Evolutionary conservation across 2,329 filamentous ascomycete genomes (phyloP).

Genomic region (Alternaria dauci): DNA sequence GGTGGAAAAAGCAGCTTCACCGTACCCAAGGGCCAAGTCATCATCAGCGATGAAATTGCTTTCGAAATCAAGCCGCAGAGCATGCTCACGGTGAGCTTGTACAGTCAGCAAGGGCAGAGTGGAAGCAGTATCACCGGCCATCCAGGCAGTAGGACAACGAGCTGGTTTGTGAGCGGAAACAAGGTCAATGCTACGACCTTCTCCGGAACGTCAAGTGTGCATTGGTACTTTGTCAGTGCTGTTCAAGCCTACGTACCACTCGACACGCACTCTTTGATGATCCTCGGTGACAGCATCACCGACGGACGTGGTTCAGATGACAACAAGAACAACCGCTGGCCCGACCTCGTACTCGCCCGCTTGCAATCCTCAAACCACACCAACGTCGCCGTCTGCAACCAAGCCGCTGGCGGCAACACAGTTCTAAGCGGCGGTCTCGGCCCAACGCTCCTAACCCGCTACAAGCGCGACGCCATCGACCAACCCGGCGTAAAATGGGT

Average conservation of each 20-base stretch:
- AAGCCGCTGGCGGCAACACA: slow-evolving; percentile 73
- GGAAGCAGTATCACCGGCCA: slow-evolving; percentile 68
- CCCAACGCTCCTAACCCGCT: slow-evolving; percentile 66
- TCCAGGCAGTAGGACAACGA: slow-evolving; percentile 70
- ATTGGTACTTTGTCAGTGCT: slow-evolving; percentile 64
- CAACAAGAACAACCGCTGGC: slow-evolving; percentile 44
- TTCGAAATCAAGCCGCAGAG: slow-evolving; percentile 61
- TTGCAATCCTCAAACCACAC: slow-evolving; percentile 53
- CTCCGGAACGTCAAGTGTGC: slow-evolving; percentile 13
- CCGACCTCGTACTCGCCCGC: slow-evolving; percentile 54
- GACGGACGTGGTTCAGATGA: slow-evolving; percentile 64
- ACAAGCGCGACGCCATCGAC: slow-evolving; percentile 69
- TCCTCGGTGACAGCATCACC: slow-evolving; percentile 72
- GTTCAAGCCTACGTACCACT: slow-evolving; percentile 63
- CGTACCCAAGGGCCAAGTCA: slow-evolving; percentile 63
- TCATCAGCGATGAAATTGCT: slow-evolving; percentile 67
- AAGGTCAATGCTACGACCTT: slow-evolving; percentile 50
- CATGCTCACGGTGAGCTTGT: slow-evolving; percentile 67
- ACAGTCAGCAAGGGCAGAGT: slow-evolving; percentile 64
- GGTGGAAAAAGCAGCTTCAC: slow-evolving; percentile 60
- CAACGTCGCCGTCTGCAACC: slow-evolving; percentile 67
- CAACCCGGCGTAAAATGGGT: slow-evolving; percentile 67
- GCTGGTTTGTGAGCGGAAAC: slow-evolving; percentile 53
- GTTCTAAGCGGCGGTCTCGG: slow-evolving; percentile 69
- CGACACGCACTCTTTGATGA: slow-evolving; percentile 57